These are phyloP conservation scores for Carnegiea gigantea DNA, from an alignment of 179 eudicot genomes.

Conservation along the genomic window DNA sequence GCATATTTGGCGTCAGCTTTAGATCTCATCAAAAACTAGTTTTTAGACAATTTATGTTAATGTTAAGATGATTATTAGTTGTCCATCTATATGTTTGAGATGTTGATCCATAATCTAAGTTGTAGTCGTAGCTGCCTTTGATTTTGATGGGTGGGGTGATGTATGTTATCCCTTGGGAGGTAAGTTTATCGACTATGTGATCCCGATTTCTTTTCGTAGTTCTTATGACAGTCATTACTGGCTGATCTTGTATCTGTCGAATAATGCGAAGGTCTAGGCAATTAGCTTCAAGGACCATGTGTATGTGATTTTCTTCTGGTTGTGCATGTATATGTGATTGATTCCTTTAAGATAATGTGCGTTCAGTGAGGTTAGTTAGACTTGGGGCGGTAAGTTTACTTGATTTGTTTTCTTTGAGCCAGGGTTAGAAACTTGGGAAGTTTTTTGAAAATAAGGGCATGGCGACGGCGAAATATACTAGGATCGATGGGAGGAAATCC, in stretches of 20 bases:
- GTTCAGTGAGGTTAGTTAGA: background rate
- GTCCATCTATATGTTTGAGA: background rate
- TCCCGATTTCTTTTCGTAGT: background rate
- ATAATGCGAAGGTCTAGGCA: too few species aligned
- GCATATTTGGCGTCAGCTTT: background rate
- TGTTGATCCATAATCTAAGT: background rate
- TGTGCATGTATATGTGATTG: background rate
- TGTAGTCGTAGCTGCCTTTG: background rate
- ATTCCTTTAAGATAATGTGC: background rate
- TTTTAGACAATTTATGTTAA: background rate
- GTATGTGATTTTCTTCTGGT: background rate
- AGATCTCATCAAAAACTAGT: conserved; percentile 1
- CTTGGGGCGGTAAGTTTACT: background rate
- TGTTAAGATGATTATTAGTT: background rate
- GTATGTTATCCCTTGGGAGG: background rate
- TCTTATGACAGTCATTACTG: background rate
- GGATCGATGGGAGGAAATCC: conserved; percentile 78
- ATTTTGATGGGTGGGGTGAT: background rate
- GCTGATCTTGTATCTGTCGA: too few species aligned
- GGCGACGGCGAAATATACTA: conserved; percentile 76
- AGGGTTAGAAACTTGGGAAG: conserved; percentile 27
- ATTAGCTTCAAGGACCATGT: too few species aligned
- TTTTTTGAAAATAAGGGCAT: conserved; percentile 30
- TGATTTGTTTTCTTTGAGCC: conserved; percentile 22
- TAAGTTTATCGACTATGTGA: background rate